Percentiles rank a stretch among this genome's conserved stretches.
Evolutionary conservation across 2,329 filamentous ascomycete species (phyloP).

Genomic region (Lizonia empirigonia): DNA sequence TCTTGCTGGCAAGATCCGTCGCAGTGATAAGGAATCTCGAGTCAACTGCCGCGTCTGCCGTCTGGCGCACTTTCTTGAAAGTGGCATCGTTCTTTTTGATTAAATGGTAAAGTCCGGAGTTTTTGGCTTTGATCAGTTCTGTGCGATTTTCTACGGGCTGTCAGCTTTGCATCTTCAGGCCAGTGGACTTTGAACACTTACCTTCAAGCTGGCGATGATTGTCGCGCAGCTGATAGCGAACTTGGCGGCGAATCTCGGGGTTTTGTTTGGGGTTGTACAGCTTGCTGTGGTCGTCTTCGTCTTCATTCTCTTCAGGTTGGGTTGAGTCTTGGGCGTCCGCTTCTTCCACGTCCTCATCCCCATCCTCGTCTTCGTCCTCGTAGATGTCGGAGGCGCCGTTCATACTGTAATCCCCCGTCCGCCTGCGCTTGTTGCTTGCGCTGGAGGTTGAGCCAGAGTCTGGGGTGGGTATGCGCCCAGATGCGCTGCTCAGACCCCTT

Average conservation of each 20-base stretch:
- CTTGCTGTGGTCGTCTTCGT: slow-evolving; percentile 38
- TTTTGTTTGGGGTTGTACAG: slow-evolving; percentile 85
- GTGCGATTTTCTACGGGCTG: slow-evolving; percentile 66
- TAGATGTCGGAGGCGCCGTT: slow-evolving; percentile 19
- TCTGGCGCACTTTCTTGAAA: slow-evolving; percentile 77
- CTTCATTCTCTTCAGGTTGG: slow-evolving; percentile 23
- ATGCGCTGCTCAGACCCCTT: slow-evolving; percentile 47
- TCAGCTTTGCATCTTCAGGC: background rate
- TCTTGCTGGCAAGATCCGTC: slow-evolving; percentile 79
- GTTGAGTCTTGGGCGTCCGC: slow-evolving; percentile 11
- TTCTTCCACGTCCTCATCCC: slow-evolving; percentile 18
- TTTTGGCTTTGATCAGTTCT: slow-evolving; percentile 71
- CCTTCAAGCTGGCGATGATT: slow-evolving; percentile 67
- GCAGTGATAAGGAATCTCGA: slow-evolving; percentile 82
- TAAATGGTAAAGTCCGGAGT: slow-evolving; percentile 67
- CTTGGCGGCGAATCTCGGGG: slow-evolving; percentile 70
- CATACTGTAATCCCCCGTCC: slow-evolving; percentile 47
- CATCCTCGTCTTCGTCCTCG: slow-evolving; percentile 31
- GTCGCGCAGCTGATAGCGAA: slow-evolving; percentile 73
- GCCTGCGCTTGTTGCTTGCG: slow-evolving; percentile 52
- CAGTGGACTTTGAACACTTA: slow-evolving; percentile 34
- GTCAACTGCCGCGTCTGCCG: slow-evolving; percentile 87
- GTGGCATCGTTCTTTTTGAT: slow-evolving; percentile 69
- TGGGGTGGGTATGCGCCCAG: slow-evolving; percentile 46
- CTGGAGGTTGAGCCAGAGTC: slow-evolving; percentile 42